These are phyloP conservation scores for Tillandsia leiboldiana DNA, from an alignment of 176 grass and related monocot species.

Conservation along the genomic window DNA sequence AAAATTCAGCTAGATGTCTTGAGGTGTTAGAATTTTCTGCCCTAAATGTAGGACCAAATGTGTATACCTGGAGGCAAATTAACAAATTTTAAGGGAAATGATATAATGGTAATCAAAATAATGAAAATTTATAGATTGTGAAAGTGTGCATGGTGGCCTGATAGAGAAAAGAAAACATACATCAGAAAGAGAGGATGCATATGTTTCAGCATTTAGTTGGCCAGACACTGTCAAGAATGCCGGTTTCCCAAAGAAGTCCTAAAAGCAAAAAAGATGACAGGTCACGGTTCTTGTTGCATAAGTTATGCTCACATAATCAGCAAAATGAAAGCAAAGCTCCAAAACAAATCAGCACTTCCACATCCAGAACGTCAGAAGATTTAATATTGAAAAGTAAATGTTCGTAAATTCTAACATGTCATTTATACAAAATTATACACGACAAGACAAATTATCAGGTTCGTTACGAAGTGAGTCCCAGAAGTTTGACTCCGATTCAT, in stretches of 20 bases:
- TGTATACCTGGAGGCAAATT: slow-evolving; percentile 66
- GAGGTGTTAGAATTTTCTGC: slow-evolving; percentile 99
- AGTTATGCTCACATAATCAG: neutral
- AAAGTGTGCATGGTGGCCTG: neutral
- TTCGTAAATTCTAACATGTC: no score
- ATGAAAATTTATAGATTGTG: neutral
- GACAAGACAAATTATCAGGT: no score
- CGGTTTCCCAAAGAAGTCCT: slow-evolving; percentile 99
- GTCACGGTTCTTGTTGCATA: slow-evolving; percentile 13
- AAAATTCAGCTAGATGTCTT: slow-evolving; percentile 98
- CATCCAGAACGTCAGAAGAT: neutral
- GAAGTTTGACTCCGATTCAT: no score
- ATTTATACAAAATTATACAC: no score
- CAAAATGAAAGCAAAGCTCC: neutral
- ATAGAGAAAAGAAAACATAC: slow-evolving; percentile 37
- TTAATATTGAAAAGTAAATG: no score
- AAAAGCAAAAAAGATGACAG: slow-evolving; percentile 24
- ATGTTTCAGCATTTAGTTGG: slow-evolving; percentile 94
- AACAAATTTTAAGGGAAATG: slow-evolving; percentile 8
- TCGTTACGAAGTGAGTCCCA: no score
- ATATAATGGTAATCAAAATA: neutral
- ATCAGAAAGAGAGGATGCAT: slow-evolving; percentile 86
- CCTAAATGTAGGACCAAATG: slow-evolving; percentile 96
- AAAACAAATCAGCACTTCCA: neutral
- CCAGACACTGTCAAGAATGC: slow-evolving; percentile 97